Base-by-base conservation (phyloP, 805 yeast species). In the Candida argentea region DNA sequence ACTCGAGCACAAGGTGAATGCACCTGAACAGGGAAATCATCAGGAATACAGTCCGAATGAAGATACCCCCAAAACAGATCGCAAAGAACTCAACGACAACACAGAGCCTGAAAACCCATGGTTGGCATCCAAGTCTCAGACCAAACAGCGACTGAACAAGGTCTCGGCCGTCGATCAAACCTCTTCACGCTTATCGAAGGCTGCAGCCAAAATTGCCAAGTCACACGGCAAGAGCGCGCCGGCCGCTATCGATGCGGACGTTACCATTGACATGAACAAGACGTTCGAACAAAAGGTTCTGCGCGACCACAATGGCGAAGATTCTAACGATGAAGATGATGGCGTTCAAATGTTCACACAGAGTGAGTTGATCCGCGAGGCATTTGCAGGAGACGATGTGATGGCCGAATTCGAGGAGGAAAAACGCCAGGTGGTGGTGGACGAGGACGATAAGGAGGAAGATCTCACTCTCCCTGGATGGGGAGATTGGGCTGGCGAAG, bases 321-420 rank as follows among this genome's bases (percentile, higher is more conserved):
- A 59, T n/a, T 73, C 57, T 3, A 67, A 56, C 10, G 57, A 48
- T 19, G 51, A 42, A 10, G 46, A 35, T n/a, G 42, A 40, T 9
- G 69, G 57, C 11, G 50, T 57, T 18, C 62, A 59, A 33, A 65
- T 72, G 69, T 83, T 86, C 61, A 72, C 73, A 40, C 94, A 86
- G 46, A 74, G 75, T 38, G 87, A 84, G 30, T 64, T 91, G 25
- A 80, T 91, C 36, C 73, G 78, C 35, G 79, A 86, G 48, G 98
- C 97, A 0, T 91, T 91, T 65, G 96, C 96, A 3, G 97, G 97
- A 16, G 98, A 91, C 57, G 91, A 91, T 49, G 95, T 89, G 22
- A 81, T 84, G 10, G 59, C 63, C 5, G 86, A 86, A 39, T 91
- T 91, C 51, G 74, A 72, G 37, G 67, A 60, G 9, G 97, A 87